Evolutionary conservation across 257 asterid species (phyloP).

Genomic region (Gentiana dahurica): DNA sequence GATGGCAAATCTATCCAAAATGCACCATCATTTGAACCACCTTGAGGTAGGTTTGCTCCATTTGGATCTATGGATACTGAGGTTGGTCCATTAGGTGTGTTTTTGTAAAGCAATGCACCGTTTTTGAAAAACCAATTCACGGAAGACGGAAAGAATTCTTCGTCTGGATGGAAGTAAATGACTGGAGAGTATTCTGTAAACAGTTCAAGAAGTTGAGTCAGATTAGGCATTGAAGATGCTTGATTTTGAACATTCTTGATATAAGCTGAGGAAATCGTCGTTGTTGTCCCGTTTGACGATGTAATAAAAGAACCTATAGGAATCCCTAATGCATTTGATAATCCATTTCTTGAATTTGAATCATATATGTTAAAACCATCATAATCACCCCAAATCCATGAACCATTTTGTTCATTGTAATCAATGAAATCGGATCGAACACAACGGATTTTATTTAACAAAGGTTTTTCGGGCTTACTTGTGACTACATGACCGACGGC

Average conservation of each 20-base stretch:
- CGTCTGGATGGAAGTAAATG: conserved; percentile 59
- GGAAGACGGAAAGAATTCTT: conserved; percentile 54
- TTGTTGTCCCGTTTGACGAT: too few relatives aligned
- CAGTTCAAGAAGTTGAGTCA: conserved; percentile 28
- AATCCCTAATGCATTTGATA: conserved; percentile 12
- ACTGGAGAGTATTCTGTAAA: conserved; percentile 42
- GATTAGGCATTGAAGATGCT: conserved; percentile 32
- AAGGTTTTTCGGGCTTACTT: conserved; percentile 1
- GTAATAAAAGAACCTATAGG: too few relatives aligned
- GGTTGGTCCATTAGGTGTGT: not conserved
- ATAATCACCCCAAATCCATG: conserved; percentile 12
- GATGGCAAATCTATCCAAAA: conserved; percentile 10
- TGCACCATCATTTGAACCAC: conserved; percentile 8
- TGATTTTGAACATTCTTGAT: too few relatives aligned
- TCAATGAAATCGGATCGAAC: conserved; percentile 50
- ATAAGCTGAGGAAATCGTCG: too few relatives aligned
- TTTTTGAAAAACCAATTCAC: conserved; percentile 23
- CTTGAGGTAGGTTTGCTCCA: conserved; percentile 7
- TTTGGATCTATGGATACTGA: not conserved
- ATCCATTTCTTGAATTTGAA: conserved; percentile 15
- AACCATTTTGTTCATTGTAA: conserved; percentile 23
- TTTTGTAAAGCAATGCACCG: conserved; percentile 4
- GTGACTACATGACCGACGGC: conserved; percentile 7
- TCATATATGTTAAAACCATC: conserved; percentile 17
- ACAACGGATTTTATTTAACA: conserved; percentile 29